Evolutionary conservation across 1,139 yeast species (phyloP).

Genomic region (Saccharomyces hybrid): DNA sequence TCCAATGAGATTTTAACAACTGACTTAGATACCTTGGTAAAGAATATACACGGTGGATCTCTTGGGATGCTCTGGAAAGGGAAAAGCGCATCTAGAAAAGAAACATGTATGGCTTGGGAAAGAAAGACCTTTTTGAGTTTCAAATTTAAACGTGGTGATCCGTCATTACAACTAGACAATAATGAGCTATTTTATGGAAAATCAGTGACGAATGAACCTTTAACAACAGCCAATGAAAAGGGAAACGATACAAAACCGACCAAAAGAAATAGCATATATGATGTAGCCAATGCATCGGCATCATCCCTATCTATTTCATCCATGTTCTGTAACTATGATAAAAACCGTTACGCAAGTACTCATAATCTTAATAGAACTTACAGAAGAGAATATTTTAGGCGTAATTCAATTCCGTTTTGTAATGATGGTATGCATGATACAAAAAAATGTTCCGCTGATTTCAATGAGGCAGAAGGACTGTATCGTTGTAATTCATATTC

Average conservation of each 20-base stretch:
- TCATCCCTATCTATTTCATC: conserved; percentile 23
- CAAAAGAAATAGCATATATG: background rate
- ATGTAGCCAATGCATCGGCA: conserved; percentile 9
- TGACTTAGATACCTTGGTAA: conserved; percentile 41
- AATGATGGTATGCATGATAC: conserved; percentile 10
- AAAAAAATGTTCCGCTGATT: background rate
- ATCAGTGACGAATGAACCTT: conserved; percentile 5
- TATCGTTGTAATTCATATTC: conserved; percentile 39
- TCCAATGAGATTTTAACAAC: conserved; percentile 44
- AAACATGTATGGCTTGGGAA: conserved; percentile 20
- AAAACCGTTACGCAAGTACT: conserved; percentile 12
- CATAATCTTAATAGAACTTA: conserved; percentile 17
- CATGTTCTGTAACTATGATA: conserved; percentile 26
- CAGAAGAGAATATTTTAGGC: conserved; percentile 18
- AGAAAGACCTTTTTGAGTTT: conserved; percentile 17
- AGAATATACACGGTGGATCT: conserved; percentile 39
- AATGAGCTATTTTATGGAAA: conserved; percentile 15
- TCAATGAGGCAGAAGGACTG: conserved; percentile 2
- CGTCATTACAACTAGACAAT: conserved; percentile 22
- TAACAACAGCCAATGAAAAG: background rate
- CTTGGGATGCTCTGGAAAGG: conserved; percentile 46
- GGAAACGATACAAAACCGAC: background rate
- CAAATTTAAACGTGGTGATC: conserved; percentile 29
- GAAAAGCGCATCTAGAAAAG: conserved; percentile 33
- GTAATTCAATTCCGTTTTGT: conserved; percentile 20